phyloP scores from a whole-genome alignment of 1,139 yeast genomes.

The Pichiaceae sp. region DNA sequence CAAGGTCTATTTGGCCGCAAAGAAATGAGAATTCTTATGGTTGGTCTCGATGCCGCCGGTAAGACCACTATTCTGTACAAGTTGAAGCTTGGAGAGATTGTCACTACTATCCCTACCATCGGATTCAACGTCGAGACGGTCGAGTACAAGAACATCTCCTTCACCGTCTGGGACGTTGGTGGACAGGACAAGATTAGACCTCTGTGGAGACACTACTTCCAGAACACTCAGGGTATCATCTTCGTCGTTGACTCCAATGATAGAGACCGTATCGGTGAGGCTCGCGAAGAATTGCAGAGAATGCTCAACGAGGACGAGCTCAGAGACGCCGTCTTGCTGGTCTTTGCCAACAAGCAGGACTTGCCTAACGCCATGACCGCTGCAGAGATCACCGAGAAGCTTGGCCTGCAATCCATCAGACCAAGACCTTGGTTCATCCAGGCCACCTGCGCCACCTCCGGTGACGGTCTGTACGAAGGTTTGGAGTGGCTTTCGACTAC shows the following conservation, averaged over 20 bases:
- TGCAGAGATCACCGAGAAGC: slow-evolving; percentile 78
- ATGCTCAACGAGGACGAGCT: slow-evolving; percentile 92
- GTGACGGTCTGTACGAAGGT: slow-evolving; percentile 88
- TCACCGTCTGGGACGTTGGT: slow-evolving; percentile 97
- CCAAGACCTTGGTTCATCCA: slow-evolving; percentile 89
- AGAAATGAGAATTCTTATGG: slow-evolving; percentile 91
- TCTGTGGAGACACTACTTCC: slow-evolving; percentile 92
- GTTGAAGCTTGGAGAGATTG: slow-evolving; percentile 86
- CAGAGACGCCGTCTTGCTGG: slow-evolving; percentile 82
- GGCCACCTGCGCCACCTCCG: slow-evolving; percentile 84
- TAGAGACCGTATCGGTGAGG: slow-evolving; percentile 89
- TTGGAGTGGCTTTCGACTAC: slow-evolving; percentile 84
- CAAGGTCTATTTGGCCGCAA: slow-evolving; percentile 78
- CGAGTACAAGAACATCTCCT: slow-evolving; percentile 88
- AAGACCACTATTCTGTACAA: slow-evolving; percentile 86
- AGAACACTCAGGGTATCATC: slow-evolving; percentile 89
- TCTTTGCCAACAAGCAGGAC: slow-evolving; percentile 91
- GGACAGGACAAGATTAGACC: slow-evolving; percentile 96
- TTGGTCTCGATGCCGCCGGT: slow-evolving; percentile 91
- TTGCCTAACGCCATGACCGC: slow-evolving; percentile 90
- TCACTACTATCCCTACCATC: slow-evolving; percentile 88
- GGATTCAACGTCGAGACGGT: slow-evolving; percentile 94
- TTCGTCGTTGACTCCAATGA: slow-evolving; percentile 91
- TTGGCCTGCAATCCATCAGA: slow-evolving; percentile 76
- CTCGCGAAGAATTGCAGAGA: slow-evolving; percentile 89